Conservation (phyloP, 2,329 filamentous ascomycete genomes). For the Sclerotinia sclerotiorum region DNA sequence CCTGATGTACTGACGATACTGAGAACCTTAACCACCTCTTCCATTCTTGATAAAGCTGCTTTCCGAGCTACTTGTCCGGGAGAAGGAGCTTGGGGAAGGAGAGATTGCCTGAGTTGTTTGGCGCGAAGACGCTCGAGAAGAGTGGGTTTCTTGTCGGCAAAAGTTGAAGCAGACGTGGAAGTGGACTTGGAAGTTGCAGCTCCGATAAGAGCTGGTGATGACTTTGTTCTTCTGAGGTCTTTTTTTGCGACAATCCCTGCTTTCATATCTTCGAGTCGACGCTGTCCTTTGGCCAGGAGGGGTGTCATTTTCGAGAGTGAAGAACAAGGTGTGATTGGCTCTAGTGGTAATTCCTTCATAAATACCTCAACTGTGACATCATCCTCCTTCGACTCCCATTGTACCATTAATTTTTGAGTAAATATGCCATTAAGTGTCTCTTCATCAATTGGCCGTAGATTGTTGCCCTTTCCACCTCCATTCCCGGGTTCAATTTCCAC, state of each 20-base stretch:
- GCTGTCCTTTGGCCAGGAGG: slow-evolving; percentile 64
- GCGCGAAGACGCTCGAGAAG: slow-evolving; percentile 74
- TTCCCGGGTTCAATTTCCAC: slow-evolving; percentile 49
- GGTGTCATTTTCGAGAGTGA: slow-evolving; percentile 55
- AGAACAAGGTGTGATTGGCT: slow-evolving; percentile 52
- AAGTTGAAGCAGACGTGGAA: slow-evolving; percentile 25
- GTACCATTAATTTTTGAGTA: slow-evolving; percentile 49
- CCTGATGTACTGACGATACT: slow-evolving; percentile 60
- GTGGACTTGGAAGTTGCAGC: neutral
- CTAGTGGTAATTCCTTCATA: slow-evolving; percentile 56
- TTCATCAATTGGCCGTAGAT: slow-evolving; percentile 48
- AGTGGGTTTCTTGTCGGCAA: slow-evolving; percentile 54
- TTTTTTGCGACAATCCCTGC: slow-evolving; percentile 56
- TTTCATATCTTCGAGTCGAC: slow-evolving; percentile 68
- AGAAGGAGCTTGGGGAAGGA: slow-evolving; percentile 47
- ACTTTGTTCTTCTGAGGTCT: slow-evolving; percentile 45
- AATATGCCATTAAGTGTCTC: slow-evolving; percentile 56
- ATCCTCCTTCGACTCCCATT: slow-evolving; percentile 44
- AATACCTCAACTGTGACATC: slow-evolving; percentile 44
- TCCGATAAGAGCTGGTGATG: slow-evolving; percentile 21
- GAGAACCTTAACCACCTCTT: slow-evolving; percentile 67
- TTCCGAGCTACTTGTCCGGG: slow-evolving; percentile 59
- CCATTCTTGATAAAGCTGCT: slow-evolving; percentile 64
- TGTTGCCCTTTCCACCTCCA: slow-evolving; percentile 31
- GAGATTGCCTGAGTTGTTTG: slow-evolving; percentile 60